A percentile compares a stretch with the other conserved stretches of the same genome.
These are phyloP conservation scores for Diaporthe capsici DNA, from an alignment of 2,329 filamentous ascomycete species.

Conservation along the genomic window DNA sequence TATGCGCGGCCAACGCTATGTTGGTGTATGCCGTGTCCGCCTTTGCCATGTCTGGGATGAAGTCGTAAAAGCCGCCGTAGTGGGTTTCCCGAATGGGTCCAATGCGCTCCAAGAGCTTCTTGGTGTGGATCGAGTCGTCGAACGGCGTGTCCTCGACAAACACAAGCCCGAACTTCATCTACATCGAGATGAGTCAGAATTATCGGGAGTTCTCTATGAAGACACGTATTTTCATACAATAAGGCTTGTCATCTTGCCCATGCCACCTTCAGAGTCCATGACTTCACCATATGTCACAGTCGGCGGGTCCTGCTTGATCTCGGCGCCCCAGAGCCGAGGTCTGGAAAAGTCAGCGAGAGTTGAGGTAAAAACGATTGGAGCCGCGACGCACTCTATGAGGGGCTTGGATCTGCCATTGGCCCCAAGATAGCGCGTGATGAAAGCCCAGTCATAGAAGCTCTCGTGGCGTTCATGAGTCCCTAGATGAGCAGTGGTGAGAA, in stretches of 20 bases:
- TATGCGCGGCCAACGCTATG: constrained; percentile 85
- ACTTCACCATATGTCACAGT: constrained; percentile 72
- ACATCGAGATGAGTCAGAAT: constrained; percentile 4
- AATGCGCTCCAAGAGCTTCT: constrained; percentile 83
- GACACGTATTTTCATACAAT: constrained; percentile 63
- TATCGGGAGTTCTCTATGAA: too few species aligned
- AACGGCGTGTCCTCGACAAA: constrained; percentile 80
- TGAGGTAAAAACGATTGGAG: too few species aligned
- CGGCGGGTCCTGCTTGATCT: constrained; percentile 64
- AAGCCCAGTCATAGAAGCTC: constrained; percentile 76
- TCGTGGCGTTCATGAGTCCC: constrained; percentile 78
- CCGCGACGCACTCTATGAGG: constrained; percentile 48
- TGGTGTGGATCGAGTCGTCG: constrained; percentile 77
- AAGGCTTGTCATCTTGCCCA: constrained; percentile 73
- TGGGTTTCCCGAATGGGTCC: constrained; percentile 91
- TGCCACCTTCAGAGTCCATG: constrained; percentile 68
- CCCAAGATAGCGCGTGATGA: constrained; percentile 66
- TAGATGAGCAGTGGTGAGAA: constrained; percentile 50
- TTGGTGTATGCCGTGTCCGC: constrained; percentile 95
- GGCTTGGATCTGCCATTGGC: constrained; percentile 52
- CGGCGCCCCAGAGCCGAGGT: constrained; percentile 48
- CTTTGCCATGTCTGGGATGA: constrained; percentile 87
- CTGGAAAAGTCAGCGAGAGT: constrained; percentile 12
- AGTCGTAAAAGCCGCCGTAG: constrained; percentile 86
- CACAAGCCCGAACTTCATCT: constrained; percentile 81